phyloP scores from a whole-genome alignment of 345 rosid species.

The Eucalyptus brandiana region DNA sequence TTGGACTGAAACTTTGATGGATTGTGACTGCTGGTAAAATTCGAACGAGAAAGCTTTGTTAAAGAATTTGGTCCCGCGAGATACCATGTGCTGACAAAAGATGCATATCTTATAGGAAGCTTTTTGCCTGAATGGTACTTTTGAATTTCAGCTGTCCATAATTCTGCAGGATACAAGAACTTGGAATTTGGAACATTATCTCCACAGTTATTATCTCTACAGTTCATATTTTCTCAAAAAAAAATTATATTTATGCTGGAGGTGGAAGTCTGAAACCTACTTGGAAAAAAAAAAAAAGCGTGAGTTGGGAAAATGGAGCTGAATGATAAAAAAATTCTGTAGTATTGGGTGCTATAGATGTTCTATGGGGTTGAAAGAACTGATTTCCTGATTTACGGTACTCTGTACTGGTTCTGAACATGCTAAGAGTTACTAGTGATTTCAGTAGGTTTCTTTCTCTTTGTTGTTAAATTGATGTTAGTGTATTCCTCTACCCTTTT shows the following conservation, averaged over 20 bases:
- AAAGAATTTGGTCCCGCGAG: neutral
- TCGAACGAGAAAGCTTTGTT: neutral
- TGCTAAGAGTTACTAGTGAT: neutral
- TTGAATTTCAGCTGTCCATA: neutral
- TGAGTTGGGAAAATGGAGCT: neutral
- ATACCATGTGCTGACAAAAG: neutral
- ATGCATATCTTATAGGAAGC: neutral
- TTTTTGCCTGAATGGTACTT: neutral
- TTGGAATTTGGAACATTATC: neutral
- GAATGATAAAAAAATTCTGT: neutral
- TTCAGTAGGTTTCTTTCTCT: neutral
- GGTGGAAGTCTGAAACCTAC: neutral
- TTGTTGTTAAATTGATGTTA: neutral
- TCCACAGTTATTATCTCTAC: neutral
- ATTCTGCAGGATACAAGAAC: neutral
- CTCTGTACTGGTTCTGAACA: neutral
- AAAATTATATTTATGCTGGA: neutral
- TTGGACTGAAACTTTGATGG: neutral
- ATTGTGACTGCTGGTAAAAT: neutral
- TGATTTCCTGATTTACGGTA: neutral
- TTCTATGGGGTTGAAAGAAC: neutral
- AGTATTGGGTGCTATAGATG: neutral
- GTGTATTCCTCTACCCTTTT: neutral
- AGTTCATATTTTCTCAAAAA: neutral
- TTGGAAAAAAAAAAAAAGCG: neutral